Evolutionary conservation across 257 asterid genomes (phyloP).

Genomic region (Jacaranda mimosifolia): DNA sequence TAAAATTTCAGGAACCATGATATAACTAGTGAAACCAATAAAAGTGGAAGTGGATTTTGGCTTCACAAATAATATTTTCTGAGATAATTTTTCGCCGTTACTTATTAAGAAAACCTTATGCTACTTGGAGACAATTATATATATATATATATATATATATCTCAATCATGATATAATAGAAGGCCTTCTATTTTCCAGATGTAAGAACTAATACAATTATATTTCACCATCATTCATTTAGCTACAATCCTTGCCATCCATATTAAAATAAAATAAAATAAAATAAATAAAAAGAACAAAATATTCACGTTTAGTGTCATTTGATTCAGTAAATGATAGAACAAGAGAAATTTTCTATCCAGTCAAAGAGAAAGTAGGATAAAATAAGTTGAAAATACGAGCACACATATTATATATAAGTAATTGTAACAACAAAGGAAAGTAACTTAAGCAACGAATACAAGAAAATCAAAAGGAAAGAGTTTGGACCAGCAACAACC

Average conservation of each 20-base stretch:
- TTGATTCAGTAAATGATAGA: not conserved
- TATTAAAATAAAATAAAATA: too few relatives aligned
- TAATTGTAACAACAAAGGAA: not conserved
- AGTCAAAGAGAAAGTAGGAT: constrained; percentile 17
- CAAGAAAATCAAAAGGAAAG: constrained; percentile 27
- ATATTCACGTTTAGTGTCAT: too few relatives aligned
- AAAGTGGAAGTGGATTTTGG: constrained; percentile 58
- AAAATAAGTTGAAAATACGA: constrained; percentile 31
- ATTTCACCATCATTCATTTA: constrained; percentile 36
- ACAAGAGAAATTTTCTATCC: not conserved
- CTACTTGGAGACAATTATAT: constrained; percentile 54
- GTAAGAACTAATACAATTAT: constrained; percentile 20
- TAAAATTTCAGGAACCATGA: constrained; percentile 35
- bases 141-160: too few relatives aligned
- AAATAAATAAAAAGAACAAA: too few relatives aligned
- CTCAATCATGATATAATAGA: constrained; percentile 40
- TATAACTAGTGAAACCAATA: constrained; percentile 44
- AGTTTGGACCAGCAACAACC: constrained; percentile 80
- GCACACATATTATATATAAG: constrained; percentile 17
- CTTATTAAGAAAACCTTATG: constrained; percentile 53
- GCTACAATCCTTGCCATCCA: too few relatives aligned
- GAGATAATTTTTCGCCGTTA: constrained; percentile 59
- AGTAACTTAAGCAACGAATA: constrained; percentile 2
- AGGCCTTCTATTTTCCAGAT: not conserved
- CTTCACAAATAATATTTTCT: constrained; percentile 58